A percentile compares a stretch with the other conserved stretches of the same genome.
phyloP scores from a whole-genome alignment of 192 early-diverging fungal genomes.

The Podochytrium sp. region DNA sequence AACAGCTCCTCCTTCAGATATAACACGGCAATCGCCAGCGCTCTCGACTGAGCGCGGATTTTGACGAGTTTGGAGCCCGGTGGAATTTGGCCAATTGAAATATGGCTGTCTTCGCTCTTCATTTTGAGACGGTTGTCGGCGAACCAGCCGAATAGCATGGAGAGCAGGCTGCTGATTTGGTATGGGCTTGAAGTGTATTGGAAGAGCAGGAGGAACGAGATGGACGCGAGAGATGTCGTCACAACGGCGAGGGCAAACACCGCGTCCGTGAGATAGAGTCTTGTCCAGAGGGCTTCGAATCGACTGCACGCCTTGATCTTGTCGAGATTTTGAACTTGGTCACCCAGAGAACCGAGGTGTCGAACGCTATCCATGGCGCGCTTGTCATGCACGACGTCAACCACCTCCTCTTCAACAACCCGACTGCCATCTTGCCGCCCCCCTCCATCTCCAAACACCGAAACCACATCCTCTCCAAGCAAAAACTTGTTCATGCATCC shows the following conservation, averaged over 20 bases:
- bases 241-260: background rate
- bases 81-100: background rate
- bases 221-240: background rate
- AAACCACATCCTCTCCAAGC: constrained; percentile 3
- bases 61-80: background rate
- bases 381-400: no score
- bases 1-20: background rate
- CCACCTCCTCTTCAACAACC: no score
- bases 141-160: constrained; percentile 18
- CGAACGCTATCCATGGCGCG: no score
- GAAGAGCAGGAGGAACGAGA: constrained; percentile 15
- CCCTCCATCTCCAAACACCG: background rate
- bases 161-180: constrained; percentile 2
- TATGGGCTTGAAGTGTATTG: background rate
- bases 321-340: no score
- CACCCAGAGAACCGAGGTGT: no score
- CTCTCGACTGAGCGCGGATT: background rate
- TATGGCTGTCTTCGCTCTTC: background rate
- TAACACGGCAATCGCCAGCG: background rate
- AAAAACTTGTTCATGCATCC: background rate
- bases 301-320: no score
- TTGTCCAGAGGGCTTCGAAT: background rate
- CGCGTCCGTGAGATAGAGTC: background rate
- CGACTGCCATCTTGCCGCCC: no score
- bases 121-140: constrained; percentile 8